Base-by-base conservation (phyloP, 257 asterid genomes). In the Nicotiana undulata region DNA sequence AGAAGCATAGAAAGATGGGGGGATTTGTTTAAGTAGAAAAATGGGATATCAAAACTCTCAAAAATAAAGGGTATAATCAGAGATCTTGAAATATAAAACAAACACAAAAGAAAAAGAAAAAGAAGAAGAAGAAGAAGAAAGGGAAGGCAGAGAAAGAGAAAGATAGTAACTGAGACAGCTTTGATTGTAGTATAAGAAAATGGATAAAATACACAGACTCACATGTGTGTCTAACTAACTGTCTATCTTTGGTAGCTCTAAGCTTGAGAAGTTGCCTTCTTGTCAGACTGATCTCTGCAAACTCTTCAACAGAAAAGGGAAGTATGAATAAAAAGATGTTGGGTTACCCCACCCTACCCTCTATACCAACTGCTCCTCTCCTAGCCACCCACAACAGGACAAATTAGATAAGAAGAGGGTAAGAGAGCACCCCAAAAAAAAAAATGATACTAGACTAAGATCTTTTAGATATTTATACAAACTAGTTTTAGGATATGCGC, bases 251-350 rank as follows among this genome's bases (percentile, higher is more conserved):
- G 61, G 26, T 74, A 32, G 81, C 82, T 58, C 63, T 76, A 84
- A 79, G 83, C 77, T 75, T 84, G 83, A 75, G 83, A 85, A 84
- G 85, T 84, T 77, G 89, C 83, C 87, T 85, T 87, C 84, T 87
- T 87, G 90, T 89, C 90, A 84, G 90, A 85, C 85, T 86, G 82
- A 86, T 85, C 52, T 29, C 53, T 22, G 56, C 61, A 16, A 67
- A 34, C 75, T 79, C 85, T 79, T 81, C 80, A 84, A 70, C 83
- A 82, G 60, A 49, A 82, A 79, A 86, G 59, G 61, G 61, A 74
- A 44, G 46, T 80, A 83, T 55, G 52, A 77, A 75, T 17, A 65
- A 40, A 82, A 8, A 40, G 81, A 49, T 77, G 86, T 85, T 90
- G 91, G 90, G 85, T 82, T 72, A 72, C 60, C 59, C 78, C 13